Evolutionary conservation across 1,284 basidiomycete genomes (phyloP), one percentile per base, ranked within the genome.

Genomic region (Cutaneotrichosporon sp.): DNA sequence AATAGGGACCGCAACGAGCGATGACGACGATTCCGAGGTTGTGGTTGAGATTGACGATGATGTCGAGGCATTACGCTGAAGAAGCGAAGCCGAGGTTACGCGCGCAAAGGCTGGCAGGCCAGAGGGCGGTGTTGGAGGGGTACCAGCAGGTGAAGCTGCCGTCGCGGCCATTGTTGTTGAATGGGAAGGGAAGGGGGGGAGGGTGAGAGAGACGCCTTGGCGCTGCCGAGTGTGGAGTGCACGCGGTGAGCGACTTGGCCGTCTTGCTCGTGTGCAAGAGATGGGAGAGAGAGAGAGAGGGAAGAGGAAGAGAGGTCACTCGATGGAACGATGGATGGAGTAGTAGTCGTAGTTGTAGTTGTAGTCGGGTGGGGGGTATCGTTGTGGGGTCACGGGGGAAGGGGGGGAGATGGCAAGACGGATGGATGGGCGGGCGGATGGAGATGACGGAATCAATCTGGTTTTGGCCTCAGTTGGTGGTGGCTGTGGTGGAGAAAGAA

Each of bases 1-100:
- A 49, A 80, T 80, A 8, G 78, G 77, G 8, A 72, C 79, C 3
- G 79, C 78, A 18, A 76, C 75, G 20, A 80, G 67, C 0, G 74
- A 76, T 0, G 73, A 75, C 1, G 73, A 69, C 0, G 76, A 76
- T 10, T 74, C 73, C 4, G 69, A 65, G 5, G 74, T 74, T 25
- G 73, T 69, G 11, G 69, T 74, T 10, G 76, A 78, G 18, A 68
- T 62, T 1, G 73, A 73, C 2, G 74, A 74, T 2, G 71, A 75
- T 11, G 72, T 76, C 6, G 76, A 78, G 9, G 71, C 71, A 56
- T 76, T 78, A 16, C 76, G 70, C 29, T 70, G 67, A n/a, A 65
- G 59, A 42, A 66, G 49, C 2, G 65, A 58, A 0, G 65, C 65
- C 16, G 65, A 66, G 2, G 61, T 63, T 10, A 66, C 53, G 33